Evolutionary conservation across 106 monocot genomes (phyloP), one percentile per base, ranked within the genome.

Genomic region (Platanthera zijinensis): DNA sequence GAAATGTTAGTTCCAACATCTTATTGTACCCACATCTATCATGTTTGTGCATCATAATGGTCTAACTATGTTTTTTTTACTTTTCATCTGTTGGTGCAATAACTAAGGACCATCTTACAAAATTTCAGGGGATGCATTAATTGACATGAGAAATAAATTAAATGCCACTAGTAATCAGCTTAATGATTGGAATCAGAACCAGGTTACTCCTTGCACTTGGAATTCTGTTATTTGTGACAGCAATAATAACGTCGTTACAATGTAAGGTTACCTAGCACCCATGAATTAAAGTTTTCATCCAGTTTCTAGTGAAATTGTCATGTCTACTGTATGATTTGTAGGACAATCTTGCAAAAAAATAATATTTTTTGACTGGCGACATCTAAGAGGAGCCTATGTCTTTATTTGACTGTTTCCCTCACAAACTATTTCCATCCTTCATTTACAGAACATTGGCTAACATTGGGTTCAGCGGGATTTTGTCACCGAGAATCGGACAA

Each of bases 131-230:
- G 89, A 91, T 76, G 89, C 91, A 75, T 82, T 99, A 32, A 57
- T 72, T 85, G 91, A 88, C 72, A 85, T 99, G 94, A 99, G 78
- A 81, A 45, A 18, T 51, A 80, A 82, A 59, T 77, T 99, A 50
- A 94, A 91, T 81, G 92, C 88, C 25, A 69, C 77, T 28, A 69
- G 28, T 52, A 76, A 82, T 85, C 94, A 94, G 78, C 89, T 99
- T 57, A n/a, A 75, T 57, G 84, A 88, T 76, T 99, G 97, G 97
- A 88, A 84, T 51, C 68, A 57, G 71, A 94, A 99, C 81, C 91
- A 88, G 83, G 89, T 94, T n/a, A 92, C 72, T 70, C 91, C 97
- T 10, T 94, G 94, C 81, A 79, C 85, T 62, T 99, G 89, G 89
- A 82, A 73, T 67, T 85, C 77, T 73, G 80, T 96, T 77, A 84